These are phyloP conservation scores for Sporothrix globosa DNA, from an alignment of 2,329 filamentous ascomycete genomes.

Conservation along the genomic window DNA sequence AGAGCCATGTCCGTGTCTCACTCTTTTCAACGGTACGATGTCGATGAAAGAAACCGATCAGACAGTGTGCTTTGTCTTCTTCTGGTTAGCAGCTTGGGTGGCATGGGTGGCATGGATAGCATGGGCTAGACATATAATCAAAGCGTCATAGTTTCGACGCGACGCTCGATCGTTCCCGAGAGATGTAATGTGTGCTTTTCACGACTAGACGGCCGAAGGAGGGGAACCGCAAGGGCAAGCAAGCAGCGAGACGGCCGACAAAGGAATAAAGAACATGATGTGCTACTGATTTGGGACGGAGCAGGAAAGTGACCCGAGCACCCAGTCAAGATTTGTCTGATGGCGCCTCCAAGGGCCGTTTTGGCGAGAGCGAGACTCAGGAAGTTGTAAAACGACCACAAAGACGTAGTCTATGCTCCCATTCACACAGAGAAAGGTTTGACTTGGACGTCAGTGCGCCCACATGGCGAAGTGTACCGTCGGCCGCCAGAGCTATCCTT, in stretches of 20 bases:
- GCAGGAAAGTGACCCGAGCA: neutral
- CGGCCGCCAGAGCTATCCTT: neutral
- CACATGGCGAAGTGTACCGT: neutral
- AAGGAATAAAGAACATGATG: neutral
- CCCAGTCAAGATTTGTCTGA: neutral
- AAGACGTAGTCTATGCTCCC: neutral
- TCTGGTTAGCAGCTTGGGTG: neutral
- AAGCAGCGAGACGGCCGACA: neutral
- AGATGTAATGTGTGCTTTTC: too few relatives aligned
- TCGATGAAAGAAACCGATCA: neutral
- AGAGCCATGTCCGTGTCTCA: slow-evolving; percentile 9
- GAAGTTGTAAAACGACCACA: neutral
- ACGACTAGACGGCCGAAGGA: neutral
- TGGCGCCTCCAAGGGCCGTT: too few relatives aligned
- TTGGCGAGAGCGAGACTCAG: neutral
- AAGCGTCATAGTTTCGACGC: slow-evolving; percentile 22
- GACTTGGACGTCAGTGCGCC: neutral
- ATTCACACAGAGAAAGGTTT: neutral
- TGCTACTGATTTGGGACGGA: slow-evolving; percentile 8
- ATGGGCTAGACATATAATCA: slow-evolving; percentile 3
- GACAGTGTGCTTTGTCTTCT: neutral
- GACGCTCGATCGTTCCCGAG: neutral
- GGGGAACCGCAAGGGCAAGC: neutral
- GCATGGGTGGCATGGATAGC: neutral
- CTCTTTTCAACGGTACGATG: neutral